Base-by-base conservation (phyloP, 106 monocot species). In the Chionographis japonica region DNA sequence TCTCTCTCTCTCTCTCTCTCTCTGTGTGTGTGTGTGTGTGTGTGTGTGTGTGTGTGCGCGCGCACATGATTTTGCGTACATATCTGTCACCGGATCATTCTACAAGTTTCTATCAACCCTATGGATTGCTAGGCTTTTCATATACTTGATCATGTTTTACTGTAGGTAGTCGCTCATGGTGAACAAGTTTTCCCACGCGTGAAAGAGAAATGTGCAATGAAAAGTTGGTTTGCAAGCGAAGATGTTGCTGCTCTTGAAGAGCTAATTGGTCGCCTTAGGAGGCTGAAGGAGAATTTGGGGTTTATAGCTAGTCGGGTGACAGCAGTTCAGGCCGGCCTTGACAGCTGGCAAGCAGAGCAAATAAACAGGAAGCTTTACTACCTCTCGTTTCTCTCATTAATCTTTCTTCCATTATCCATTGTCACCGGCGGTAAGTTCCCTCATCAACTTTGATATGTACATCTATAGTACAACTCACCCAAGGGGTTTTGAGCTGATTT, bases 161-260 rank as follows among this genome's bases (percentile, higher is more conserved):
- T 77, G 17, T 74, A 95, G 91, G 86, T 86, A 36, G 91, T 92
- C 72, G 81, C 92, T 63, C 92, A 97, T 70, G 92, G 95, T 7
- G 95, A 97, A 49, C 95, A 97, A 85, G 89, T 97, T 17, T 97
- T 92, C 62, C 95, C 92, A 35, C 82, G 95, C 1, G 86, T 97
- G 2, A 97, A 97, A 77, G 95, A 97, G 66, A 97, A 97, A 79
- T 87, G 86, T 78, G 81, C 79, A 15, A 74, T 54, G 37, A 97
- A 92, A 70, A 84, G 50, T 65, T 97, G 89, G 95, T 89, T 97
- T 67, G 71, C 81, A 8, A 65, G 8, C 52, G 92, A 92, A 83
- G 89, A 92, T 60, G 74, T 87, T 49, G 73, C 71, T 42, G 79
- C 86, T 50, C 76, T 97, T 40, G 95, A 97, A 80, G 95, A 97